phyloP scores from a whole-genome alignment of 768 basidiomycete species.

The Hericium alpestre region DNA sequence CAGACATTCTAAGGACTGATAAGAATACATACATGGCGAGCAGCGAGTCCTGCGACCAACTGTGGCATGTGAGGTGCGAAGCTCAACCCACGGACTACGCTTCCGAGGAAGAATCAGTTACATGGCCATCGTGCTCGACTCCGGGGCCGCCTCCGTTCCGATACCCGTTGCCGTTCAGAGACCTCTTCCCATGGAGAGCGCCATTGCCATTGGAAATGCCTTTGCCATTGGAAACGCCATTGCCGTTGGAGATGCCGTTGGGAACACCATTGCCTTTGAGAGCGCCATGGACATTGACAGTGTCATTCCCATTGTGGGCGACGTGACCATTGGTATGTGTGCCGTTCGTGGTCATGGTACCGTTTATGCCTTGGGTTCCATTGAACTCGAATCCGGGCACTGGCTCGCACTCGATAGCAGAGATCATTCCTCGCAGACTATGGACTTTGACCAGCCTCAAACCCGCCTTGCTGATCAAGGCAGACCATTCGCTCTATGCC shows the following conservation, averaged over 20 bases:
- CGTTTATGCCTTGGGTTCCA: neutral
- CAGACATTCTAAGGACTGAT: too few species aligned
- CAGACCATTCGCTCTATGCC: neutral
- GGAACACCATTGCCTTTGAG: neutral
- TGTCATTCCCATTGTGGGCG: neutral
- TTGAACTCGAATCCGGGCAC: neutral
- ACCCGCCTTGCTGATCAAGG: neutral
- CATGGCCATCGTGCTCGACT: too few species aligned
- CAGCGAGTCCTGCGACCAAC: too few species aligned
- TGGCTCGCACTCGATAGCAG: slow-evolving; percentile 3
- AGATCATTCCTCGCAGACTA: slow-evolving; percentile 1
- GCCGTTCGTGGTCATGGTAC: neutral
- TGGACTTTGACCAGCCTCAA: neutral
- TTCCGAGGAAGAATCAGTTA: too few species aligned
- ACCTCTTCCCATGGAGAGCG: too few species aligned
- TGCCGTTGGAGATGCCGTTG: neutral
- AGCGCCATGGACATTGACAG: neutral
- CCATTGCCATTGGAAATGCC: too few species aligned
- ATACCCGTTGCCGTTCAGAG: too few species aligned
- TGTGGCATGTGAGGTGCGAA: too few species aligned
- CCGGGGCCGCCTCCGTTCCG: too few species aligned
- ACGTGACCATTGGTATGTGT: neutral
- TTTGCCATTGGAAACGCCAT: neutral
- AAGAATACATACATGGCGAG: too few species aligned
- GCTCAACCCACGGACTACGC: too few species aligned